Conservation (phyloP, 2,329 filamentous ascomycete genomes). For the Tolypocladium tundrense region DNA sequence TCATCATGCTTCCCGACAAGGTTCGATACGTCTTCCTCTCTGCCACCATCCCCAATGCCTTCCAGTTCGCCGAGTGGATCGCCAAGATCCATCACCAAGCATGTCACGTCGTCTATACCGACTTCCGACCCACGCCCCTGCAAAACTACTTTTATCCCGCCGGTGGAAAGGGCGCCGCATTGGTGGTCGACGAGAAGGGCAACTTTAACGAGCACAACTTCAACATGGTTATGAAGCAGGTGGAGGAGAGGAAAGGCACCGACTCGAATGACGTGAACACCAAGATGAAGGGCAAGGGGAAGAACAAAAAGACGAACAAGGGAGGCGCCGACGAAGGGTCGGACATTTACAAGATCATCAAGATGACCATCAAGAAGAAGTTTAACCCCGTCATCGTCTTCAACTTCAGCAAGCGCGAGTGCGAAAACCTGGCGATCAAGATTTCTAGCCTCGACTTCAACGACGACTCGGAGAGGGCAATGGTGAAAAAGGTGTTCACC, state of each 20-base stretch:
- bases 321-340: conserved; percentile 60
- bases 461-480: conserved; percentile 85
- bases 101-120: conserved; percentile 97
- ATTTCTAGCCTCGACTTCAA: conserved; percentile 89
- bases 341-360: conserved; percentile 95
- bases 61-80: conserved; percentile 99
- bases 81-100: conserved; percentile 96
- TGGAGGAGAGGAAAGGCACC: conserved; percentile 78
- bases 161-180: conserved; percentile 82
- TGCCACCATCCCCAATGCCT: conserved; percentile 95
- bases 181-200: conserved; percentile 95
- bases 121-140: conserved; percentile 91
- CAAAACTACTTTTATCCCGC: conserved; percentile 98
- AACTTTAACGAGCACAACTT: conserved; percentile 96
- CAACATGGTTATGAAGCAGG: conserved; percentile 85
- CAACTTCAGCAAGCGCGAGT: conserved; percentile 98
- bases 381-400: conserved; percentile 99
- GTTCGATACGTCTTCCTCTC: conserved; percentile 98
- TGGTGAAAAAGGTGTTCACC: conserved; percentile 89
- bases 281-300: conserved; percentile 76
- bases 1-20: conserved; percentile 95
- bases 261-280: conserved; percentile 72
- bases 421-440: conserved; percentile 78
- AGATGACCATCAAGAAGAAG: conserved; percentile 97
- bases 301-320: conserved; percentile 86